A percentile compares a stretch with the other conserved stretches of the same genome.
Conservation (phyloP, 352 stramenopile genomes). For the Hyphochytrium catenoides region DNA sequence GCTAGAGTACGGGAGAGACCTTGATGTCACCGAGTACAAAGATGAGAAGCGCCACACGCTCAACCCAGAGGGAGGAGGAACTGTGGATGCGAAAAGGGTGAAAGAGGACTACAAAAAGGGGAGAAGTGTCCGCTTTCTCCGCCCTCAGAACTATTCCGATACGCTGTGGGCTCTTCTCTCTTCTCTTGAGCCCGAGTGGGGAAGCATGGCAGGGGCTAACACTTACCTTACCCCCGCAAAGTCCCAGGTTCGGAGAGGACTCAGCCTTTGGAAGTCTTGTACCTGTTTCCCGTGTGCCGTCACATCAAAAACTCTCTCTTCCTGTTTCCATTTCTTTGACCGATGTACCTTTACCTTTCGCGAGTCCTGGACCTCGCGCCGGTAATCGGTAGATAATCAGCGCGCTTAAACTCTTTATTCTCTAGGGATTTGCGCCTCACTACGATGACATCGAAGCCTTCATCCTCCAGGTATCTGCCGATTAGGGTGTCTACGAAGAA, state of each 20-base stretch:
- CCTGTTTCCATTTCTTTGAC: no score
- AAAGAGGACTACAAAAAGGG: conserved; percentile 53
- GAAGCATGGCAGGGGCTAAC: conserved; percentile 80
- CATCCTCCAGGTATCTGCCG: conserved; percentile 69
- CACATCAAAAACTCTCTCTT: no score
- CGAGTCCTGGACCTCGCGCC: no score
- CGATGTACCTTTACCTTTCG: no score
- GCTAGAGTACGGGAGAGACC: conserved; percentile 41
- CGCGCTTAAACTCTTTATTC: neutral
- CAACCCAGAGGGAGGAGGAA: conserved; percentile 26
- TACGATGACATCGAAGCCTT: conserved; percentile 93
- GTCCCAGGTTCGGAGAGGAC: conserved; percentile 38
- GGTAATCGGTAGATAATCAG: no score
- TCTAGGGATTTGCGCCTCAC: conserved; percentile 78
- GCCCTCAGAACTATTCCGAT: conserved; percentile 74
- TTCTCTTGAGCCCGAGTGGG: conserved; percentile 75
- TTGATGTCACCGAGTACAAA: conserved; percentile 67
- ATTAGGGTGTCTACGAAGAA: no score
- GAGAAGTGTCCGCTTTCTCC: conserved; percentile 70
- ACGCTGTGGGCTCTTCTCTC: conserved; percentile 65
- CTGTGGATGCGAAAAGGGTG: conserved; percentile 28
- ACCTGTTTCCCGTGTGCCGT: no score
- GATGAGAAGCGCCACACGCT: conserved; percentile 40
- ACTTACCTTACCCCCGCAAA: conserved; percentile 73
- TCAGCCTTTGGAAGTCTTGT: no score